phyloP scores from a whole-genome alignment of 768 basidiomycete species.

The Lactifluus piperatus region DNA sequence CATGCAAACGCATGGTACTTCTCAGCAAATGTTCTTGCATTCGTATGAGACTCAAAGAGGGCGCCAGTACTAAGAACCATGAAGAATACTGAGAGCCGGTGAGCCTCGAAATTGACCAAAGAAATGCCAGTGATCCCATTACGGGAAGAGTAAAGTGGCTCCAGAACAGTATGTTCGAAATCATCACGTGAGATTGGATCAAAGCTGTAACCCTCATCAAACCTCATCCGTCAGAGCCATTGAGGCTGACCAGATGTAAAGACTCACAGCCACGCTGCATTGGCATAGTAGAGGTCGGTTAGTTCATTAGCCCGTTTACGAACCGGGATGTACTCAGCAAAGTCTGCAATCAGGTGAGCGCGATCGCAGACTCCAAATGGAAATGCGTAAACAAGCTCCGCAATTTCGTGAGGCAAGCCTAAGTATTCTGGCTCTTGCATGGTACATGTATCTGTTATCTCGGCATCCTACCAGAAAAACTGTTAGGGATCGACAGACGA shows the following conservation, averaged over 20 bases:
- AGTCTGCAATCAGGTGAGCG: slow-evolving; percentile 31
- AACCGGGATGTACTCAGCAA: slow-evolving; percentile 34
- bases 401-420: slow-evolving; percentile 36
- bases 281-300: slow-evolving; percentile 35
- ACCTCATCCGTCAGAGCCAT: not conserved
- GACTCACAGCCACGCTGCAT: slow-evolving; percentile 42
- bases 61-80: slow-evolving; percentile 40
- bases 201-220: slow-evolving; percentile 33
- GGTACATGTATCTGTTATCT: not conserved
- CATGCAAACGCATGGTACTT: slow-evolving; percentile 41
- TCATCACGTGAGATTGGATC: slow-evolving; percentile 37
- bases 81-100: slow-evolving; percentile 46
- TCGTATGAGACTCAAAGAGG: slow-evolving; percentile 34
- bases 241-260: not conserved
- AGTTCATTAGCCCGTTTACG: slow-evolving; percentile 34
- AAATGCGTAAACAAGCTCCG: slow-evolving; percentile 39
- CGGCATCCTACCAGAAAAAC: slow-evolving; percentile 1
- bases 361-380: slow-evolving; percentile 39
- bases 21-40: slow-evolving; percentile 27
- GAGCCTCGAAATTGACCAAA: slow-evolving; percentile 32
- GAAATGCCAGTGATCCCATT: slow-evolving; percentile 25
- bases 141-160: slow-evolving; percentile 34
- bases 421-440: slow-evolving; percentile 23
- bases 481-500: not conserved
- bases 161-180: slow-evolving; percentile 33